Evolutionary conservation across 202 grass and related monocot species (phyloP).

Genomic region (Bolboschoenoplectus hybrid): DNA sequence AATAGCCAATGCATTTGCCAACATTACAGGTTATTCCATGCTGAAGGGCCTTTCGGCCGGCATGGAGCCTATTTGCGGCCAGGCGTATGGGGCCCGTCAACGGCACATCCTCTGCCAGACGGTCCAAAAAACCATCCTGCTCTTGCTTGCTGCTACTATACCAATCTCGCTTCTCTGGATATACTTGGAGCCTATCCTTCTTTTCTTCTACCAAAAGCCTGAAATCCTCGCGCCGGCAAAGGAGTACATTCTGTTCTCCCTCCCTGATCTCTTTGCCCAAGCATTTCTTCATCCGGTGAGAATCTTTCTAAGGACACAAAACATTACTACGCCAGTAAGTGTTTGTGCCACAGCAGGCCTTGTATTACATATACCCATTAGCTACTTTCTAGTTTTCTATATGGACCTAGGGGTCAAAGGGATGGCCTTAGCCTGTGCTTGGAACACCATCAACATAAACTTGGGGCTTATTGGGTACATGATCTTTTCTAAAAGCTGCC

Average conservation of each 20-base stretch:
- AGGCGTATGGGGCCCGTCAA: constrained; percentile 46
- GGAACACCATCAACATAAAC: constrained; percentile 49
- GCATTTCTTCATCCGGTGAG: constrained; percentile 46
- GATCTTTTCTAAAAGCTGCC: constrained; percentile 28
- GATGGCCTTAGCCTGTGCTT: constrained; percentile 47
- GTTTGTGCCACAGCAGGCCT: constrained; percentile 41
- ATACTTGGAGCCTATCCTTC: constrained; percentile 45
- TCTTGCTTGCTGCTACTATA: constrained; percentile 39
- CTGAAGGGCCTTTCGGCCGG: constrained; percentile 50
- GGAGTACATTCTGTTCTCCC: constrained; percentile 48
- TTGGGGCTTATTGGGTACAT: constrained; percentile 40
- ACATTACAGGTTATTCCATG: constrained; percentile 58
- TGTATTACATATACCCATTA: constrained; percentile 47
- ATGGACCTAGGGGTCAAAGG: constrained; percentile 44
- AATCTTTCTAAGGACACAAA: constrained; percentile 51
- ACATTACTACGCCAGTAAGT: constrained; percentile 43
- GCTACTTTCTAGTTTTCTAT: constrained; percentile 39
- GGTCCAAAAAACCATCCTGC: constrained; percentile 48
- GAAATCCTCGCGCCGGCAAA: constrained; percentile 33
- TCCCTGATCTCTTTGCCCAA: constrained; percentile 53
- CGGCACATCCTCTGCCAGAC: constrained; percentile 46
- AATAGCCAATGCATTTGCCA: constrained; percentile 57
- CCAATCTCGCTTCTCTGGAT: constrained; percentile 50
- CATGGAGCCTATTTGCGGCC: constrained; percentile 56
- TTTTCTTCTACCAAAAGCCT: constrained; percentile 42